Percentiles rank a stretch among this genome's conserved stretches.
These are phyloP conservation scores for Amauroascus niger DNA, from an alignment of 2,329 filamentous ascomycete genomes.

Conservation along the genomic window DNA sequence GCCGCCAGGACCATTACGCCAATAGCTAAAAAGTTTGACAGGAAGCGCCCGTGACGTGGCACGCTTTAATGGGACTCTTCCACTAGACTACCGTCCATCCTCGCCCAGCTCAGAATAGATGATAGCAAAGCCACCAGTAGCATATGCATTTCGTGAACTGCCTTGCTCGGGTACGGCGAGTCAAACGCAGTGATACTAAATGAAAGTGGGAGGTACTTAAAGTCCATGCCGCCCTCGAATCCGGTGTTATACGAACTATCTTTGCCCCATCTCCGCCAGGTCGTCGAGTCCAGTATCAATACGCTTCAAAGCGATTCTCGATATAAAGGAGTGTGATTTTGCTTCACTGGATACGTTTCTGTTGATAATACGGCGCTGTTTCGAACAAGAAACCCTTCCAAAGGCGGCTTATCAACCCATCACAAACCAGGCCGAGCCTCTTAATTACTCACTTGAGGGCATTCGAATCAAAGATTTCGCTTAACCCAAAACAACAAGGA, in stretches of 20 bases:
- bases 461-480: no score
- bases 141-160: not conserved
- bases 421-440: no score
- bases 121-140: not conserved
- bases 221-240: not conserved
- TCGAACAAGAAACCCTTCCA: no score
- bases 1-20: not conserved
- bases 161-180: not conserved
- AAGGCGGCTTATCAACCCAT: no score
- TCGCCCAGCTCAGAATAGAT: not conserved
- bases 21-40: not conserved
- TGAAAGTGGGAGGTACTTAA: not conserved
- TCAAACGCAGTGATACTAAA: not conserved
- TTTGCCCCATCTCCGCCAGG: not conserved
- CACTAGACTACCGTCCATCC: not conserved
- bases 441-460: no score
- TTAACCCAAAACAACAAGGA: no score
- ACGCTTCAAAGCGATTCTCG: not conserved
- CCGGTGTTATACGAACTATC: not conserved
- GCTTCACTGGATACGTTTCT: no score
- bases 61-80: conserved; percentile 4
- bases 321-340: not conserved
- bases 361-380: no score
- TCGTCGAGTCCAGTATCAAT: not conserved
- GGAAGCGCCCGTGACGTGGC: conserved; percentile 13